Evolutionary conservation across 805 yeast species (phyloP), one percentile per base, ranked within the genome.

Genomic region (Ogataea parapolymorpha): DNA sequence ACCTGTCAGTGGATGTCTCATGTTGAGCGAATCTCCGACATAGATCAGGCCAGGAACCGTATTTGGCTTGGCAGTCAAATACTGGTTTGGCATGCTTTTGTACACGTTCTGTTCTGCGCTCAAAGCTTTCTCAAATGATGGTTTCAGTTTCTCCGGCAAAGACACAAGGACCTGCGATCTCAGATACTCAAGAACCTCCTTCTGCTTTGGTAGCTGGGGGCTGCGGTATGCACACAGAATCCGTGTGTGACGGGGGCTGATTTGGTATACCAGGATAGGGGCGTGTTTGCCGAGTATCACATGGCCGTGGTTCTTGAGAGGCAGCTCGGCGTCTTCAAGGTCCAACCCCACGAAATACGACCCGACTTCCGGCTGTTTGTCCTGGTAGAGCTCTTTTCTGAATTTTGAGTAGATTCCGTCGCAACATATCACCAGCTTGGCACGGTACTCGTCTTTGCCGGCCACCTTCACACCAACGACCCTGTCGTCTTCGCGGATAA

Each of bases 1-100:
- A 39, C 99, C 99, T 1, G 98, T 93, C 46, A 93, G 75, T 20
- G 99, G 99, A 62, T 93, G 99, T 61, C 99, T 77, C 97, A 93
- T 93, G 63, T 93, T 93, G 53, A 90, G 72, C 2, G 99, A 86
- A 62, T 93, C 99, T 35, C 99, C 99, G 26, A 93, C 59, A 51
- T 91, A 73, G 26, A 93, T 70, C 34, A 88, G 67, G 10, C 99
- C 99, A 9, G 80, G 81, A 31, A 77, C 71, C 23, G 70, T 70
- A 58, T 88, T 90, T 37, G 72, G 70, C 42, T 77, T 71, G 1
- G 97, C 97, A 17, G 95, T 77, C 37, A 93, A 70, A 64, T 77
- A 93, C 53, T 93, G 95, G 65, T 89, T 90, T 36, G 99, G 98
- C 97, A 91, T 91, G 33, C 87, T 75, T 46, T 85, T 79, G 62